Evolutionary conservation across 495 filamentous ascomycete genomes (phyloP).

Genomic region (Talaromyces liani): DNA sequence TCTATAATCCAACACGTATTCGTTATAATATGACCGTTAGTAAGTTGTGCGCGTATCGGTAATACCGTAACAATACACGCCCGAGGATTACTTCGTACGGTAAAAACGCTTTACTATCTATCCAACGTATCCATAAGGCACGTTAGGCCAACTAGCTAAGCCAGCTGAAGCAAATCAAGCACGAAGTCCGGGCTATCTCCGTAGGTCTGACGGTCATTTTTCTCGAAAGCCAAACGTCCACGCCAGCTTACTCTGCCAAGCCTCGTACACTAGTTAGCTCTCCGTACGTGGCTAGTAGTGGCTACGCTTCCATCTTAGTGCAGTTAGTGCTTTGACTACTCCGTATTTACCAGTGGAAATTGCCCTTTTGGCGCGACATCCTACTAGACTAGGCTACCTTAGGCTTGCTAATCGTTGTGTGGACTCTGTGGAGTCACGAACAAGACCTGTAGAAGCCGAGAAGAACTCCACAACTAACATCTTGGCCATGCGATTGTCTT

Average conservation of each 20-base stretch:
- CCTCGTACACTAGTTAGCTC: background rate
- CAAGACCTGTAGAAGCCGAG: background rate
- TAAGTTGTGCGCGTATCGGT: background rate
- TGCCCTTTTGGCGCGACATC: slow-evolving; percentile 1
- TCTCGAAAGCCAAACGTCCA: background rate
- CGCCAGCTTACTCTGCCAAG: background rate
- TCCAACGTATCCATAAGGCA: background rate
- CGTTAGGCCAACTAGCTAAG: background rate
- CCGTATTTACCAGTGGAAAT: background rate
- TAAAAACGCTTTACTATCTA: background rate
- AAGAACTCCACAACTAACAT: background rate
- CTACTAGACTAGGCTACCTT: background rate
- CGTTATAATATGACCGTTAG: background rate
- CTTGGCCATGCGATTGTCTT: background rate
- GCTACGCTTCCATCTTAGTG: background rate
- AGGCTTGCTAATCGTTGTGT: background rate
- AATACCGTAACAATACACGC: background rate
- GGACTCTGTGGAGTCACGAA: background rate
- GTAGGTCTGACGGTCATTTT: background rate
- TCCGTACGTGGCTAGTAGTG: too few species aligned
- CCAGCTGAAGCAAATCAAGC: background rate
- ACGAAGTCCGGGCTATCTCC: background rate
- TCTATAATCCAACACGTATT: background rate
- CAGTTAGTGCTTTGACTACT: background rate
- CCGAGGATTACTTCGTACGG: background rate